Evolutionary conservation across 805 yeast species (phyloP), one percentile per base, ranked within the genome.

Genomic region (Spathaspora sp.): DNA sequence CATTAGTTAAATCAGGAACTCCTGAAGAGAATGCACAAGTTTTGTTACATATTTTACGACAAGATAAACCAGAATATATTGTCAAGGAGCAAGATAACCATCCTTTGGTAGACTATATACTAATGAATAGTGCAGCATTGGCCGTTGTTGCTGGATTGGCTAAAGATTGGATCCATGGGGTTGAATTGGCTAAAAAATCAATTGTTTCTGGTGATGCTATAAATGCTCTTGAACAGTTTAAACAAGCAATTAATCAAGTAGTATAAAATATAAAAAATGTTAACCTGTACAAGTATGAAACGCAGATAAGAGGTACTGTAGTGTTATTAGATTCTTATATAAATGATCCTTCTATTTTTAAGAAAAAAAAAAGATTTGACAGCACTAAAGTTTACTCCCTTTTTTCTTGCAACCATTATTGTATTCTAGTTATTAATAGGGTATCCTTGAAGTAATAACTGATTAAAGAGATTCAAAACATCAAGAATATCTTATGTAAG

Each of bases 51-150:
- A 73, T 75, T 42, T 65, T 75, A 54, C 56, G 75, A 75, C 63
- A 81, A 49, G 79, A 80, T 53, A 62, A 72, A 44, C 70, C 75
- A 5, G 68, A 72, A 38, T 81, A 71, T 50, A 76, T 80, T 23
- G 73, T 82, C 52, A 64, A 69, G 26, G 68, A 67, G 2, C 57
- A 16, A 9, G 53, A 54, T 28, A 71, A 70, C 58, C 77, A 74
- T 49, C 89, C 98, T 2, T 69, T 92, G 14, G 83, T 85, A 48
- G 97, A 94, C 69, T 94, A 92, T 69, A 94, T 94, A n/a, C 67
- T 93, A 52, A 69, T 94, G 78, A 94, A 94, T 67, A 78, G 96
- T 18, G 92, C 92, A 2, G 97, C 97, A 0, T 72, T 94, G 52
- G 92, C 93, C 1, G 89, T 87, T 29, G 82, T 91, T 20, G 78